phyloP scores from a whole-genome alignment of 441 rosid genomes.

The Adansonia gregorii region DNA sequence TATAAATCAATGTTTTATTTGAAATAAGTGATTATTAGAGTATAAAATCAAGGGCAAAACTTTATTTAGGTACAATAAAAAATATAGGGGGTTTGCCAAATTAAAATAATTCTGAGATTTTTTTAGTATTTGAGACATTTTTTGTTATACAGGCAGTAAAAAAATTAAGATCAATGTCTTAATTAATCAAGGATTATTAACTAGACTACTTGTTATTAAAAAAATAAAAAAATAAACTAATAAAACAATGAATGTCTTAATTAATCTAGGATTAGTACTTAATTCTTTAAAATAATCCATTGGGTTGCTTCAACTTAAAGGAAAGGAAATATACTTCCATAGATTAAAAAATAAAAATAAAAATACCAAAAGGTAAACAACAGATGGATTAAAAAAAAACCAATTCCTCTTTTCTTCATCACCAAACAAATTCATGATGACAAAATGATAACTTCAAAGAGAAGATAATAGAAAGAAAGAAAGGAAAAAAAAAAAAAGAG shows the following conservation, averaged over 20 bases:
- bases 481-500: not conserved
- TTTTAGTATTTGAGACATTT: no score
- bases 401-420: slow-evolving; percentile 6
- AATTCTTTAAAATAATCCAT: not conserved
- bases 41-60: no score
- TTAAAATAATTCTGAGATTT: no score
- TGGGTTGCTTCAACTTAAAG: slow-evolving; percentile 18
- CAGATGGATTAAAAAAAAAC: not conserved
- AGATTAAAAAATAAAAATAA: not conserved
- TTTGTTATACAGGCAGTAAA: not conserved
- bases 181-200: not conserved
- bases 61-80: no score
- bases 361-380: not conserved
- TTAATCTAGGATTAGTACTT: not conserved
- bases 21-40: no score
- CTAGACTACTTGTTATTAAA: no score
- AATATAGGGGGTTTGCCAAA: no score
- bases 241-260: not conserved
- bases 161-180: not conserved
- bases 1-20: no score
- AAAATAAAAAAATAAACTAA: no score
- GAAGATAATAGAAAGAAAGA: slow-evolving; percentile 28
- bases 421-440: slow-evolving; percentile 28
- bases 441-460: slow-evolving; percentile 34
- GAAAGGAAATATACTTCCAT: not conserved